Conservation (phyloP, 2,329 filamentous ascomycete species). For the Myriosclerotinia scirpicola region DNA sequence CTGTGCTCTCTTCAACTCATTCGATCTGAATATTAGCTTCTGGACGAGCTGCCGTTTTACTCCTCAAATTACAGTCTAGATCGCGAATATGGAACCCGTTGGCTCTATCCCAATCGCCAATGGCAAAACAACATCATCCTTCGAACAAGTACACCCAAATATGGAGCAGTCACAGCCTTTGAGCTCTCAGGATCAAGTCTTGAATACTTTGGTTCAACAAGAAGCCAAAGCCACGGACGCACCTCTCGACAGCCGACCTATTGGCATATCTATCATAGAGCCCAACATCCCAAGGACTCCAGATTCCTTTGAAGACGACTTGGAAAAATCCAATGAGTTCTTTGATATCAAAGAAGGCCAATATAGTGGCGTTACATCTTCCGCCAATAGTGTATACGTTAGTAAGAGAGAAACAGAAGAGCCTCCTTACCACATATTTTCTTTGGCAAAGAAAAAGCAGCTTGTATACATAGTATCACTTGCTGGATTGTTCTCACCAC, state of each 20-base stretch:
- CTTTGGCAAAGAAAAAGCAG: conserved; percentile 43
- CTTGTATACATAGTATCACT: conserved; percentile 46
- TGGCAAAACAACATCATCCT: background rate
- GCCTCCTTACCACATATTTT: conserved; percentile 36
- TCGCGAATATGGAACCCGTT: conserved; percentile 10
- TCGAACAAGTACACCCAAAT: background rate
- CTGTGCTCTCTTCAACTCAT: background rate
- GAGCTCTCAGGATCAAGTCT: background rate
- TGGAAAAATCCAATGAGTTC: conserved; percentile 3
- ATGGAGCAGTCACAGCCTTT: conserved; percentile 1
- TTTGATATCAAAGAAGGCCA: background rate
- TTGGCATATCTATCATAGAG: conserved; percentile 17
- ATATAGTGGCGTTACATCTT: conserved; percentile 5
- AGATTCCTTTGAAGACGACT: background rate
- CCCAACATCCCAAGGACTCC: background rate
- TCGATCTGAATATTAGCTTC: background rate
- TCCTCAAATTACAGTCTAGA: background rate
- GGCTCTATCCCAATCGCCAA: background rate
- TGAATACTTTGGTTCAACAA: background rate
- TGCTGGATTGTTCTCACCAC: conserved; percentile 29
- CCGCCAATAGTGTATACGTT: conserved; percentile 14
- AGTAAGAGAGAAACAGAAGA: conserved; percentile 4
- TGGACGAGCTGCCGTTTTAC: background rate
- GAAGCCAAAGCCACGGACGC: background rate
- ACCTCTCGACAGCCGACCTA: background rate